phyloP scores from a whole-genome alignment of 2,329 filamentous ascomycete genomes.

The Elsinoe ampelina region DNA sequence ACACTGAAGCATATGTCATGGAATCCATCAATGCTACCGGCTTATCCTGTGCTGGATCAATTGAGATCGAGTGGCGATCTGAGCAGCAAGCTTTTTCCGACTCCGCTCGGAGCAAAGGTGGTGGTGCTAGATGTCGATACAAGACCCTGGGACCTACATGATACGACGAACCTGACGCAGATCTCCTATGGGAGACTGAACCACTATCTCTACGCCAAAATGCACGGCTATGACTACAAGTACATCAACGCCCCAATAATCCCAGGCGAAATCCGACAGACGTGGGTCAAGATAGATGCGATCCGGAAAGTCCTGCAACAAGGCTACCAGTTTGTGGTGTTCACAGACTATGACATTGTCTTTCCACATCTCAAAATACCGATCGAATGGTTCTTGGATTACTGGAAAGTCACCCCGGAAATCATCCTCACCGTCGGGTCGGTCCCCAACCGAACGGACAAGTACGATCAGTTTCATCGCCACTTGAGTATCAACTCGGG shows the following conservation, averaged over 20 bases:
- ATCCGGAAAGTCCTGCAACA: conserved; percentile 23
- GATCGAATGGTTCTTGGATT: conserved; percentile 41
- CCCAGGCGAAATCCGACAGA: conserved; percentile 35
- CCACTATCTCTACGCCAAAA: conserved; percentile 34
- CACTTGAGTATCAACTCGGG: conserved; percentile 33
- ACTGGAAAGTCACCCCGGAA: conserved; percentile 34
- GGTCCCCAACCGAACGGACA: conserved; percentile 32
- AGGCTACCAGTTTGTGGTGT: conserved; percentile 36
- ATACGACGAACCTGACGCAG: neutral
- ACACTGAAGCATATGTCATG: neutral
- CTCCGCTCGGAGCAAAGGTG: neutral
- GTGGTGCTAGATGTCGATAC: conserved; percentile 1
- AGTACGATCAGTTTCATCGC: conserved; percentile 35
- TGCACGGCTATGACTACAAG: conserved; percentile 44
- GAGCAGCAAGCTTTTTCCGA: neutral
- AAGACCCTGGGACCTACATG: neutral
- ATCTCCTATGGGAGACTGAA: conserved; percentile 18
- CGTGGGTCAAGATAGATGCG: conserved; percentile 39
- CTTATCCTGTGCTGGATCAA: neutral
- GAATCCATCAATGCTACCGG: neutral
- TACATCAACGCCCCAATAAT: conserved; percentile 36
- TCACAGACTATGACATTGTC: conserved; percentile 38
- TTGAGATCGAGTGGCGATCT: neutral
- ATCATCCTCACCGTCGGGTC: conserved; percentile 31
- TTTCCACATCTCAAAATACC: conserved; percentile 37